Conservation (phyloP, 805 yeast genomes). For the Teunomyces cretensis region DNA sequence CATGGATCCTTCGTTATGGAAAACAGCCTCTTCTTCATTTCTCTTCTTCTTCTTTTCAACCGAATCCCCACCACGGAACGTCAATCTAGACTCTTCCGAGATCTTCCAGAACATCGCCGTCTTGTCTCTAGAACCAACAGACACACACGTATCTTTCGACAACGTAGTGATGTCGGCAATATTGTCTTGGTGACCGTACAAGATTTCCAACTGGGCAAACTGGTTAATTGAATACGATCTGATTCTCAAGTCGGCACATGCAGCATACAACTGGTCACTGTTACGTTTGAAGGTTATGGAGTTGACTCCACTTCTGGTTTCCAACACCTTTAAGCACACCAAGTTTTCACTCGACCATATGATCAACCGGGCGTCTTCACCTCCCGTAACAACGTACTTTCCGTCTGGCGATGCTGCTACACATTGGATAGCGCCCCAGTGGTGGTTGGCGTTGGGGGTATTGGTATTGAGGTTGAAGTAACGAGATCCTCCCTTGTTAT, state of each 20-base stretch:
- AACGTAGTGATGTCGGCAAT: slow-evolving; percentile 81
- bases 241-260: slow-evolving; percentile 89
- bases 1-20: slow-evolving; percentile 78
- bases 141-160: slow-evolving; percentile 86
- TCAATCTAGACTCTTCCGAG: slow-evolving; percentile 89
- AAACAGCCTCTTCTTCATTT: slow-evolving; percentile 25
- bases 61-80: slow-evolving; percentile 87
- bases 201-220: slow-evolving; percentile 81
- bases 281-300: slow-evolving; percentile 76
- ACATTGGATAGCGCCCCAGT: slow-evolving; percentile 70
- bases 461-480: slow-evolving; percentile 35
- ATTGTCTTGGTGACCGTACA: slow-evolving; percentile 94
- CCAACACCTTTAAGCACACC: slow-evolving; percentile 73
- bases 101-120: slow-evolving; percentile 97
- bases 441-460: slow-evolving; percentile 66
- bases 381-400: slow-evolving; percentile 86
- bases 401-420: slow-evolving; percentile 89
- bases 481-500: slow-evolving; percentile 60
- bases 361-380: slow-evolving; percentile 74
- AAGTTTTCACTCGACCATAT: slow-evolving; percentile 85
- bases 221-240: slow-evolving; percentile 85
- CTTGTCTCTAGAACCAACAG: slow-evolving; percentile 93
- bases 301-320: slow-evolving; percentile 71
- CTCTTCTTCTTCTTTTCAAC: slow-evolving; percentile 42
- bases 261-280: slow-evolving; percentile 83